These are phyloP conservation scores for Schwanniomyces occidentalis DNA, from an alignment of 805 yeast species.

Conservation along the genomic window DNA sequence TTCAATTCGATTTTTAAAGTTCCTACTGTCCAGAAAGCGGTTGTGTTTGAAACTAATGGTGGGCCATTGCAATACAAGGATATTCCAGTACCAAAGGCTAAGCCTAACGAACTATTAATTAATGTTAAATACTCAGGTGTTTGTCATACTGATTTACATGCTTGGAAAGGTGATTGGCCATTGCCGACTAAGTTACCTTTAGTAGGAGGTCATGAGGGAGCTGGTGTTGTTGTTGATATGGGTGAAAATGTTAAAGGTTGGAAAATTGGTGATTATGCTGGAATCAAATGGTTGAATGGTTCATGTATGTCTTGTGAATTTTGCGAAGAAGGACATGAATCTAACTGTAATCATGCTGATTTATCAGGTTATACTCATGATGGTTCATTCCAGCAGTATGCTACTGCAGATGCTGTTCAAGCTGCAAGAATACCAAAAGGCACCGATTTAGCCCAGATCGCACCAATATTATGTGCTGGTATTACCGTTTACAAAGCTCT, in stretches of 20 bases:
- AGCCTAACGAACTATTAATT: conserved; percentile 41
- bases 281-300: conserved; percentile 48
- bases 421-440: conserved; percentile 60
- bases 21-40: conserved; percentile 45
- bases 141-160: conserved; percentile 49
- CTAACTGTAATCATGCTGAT: conserved; percentile 63
- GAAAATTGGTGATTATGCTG: conserved; percentile 45
- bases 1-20: conserved; percentile 31
- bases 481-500: conserved; percentile 68
- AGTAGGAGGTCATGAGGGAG: conserved; percentile 51
- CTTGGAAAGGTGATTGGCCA: conserved; percentile 51
- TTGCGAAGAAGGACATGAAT: conserved; percentile 45
- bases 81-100: conserved; percentile 45
- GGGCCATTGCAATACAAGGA: conserved; percentile 42
- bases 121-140: conserved; percentile 48
- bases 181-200: conserved; percentile 44
- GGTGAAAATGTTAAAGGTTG: conserved; percentile 43
- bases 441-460: conserved; percentile 54
- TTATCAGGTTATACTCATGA: conserved; percentile 75
- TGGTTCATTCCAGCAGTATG: conserved; percentile 68
- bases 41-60: conserved; percentile 42
- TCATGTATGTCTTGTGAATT: conserved; percentile 43
- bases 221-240: conserved; percentile 45
- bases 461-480: conserved; percentile 69
- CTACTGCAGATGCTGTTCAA: conserved; percentile 64